Percentiles rank a stretch among this genome's conserved stretches.
Conservation (phyloP, 1,284 basidiomycete genomes). For the Singerocomus rubriflavus region DNA sequence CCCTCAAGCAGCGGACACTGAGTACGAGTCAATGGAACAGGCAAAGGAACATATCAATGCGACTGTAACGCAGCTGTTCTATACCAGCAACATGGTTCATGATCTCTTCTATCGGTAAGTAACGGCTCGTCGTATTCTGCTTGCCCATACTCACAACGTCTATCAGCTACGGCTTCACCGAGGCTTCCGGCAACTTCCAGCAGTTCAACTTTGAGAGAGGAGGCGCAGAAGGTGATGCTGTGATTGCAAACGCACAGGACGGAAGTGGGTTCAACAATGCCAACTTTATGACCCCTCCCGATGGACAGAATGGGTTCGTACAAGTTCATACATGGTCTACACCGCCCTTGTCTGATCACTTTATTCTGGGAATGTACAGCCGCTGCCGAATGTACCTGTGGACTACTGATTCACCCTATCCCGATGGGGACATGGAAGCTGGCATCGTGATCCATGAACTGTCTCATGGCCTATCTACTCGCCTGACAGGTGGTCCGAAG, state of each 20-base stretch:
- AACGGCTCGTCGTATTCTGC: conserved; percentile 10
- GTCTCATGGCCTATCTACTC: conserved; percentile 88
- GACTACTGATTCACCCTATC: conserved; percentile 85
- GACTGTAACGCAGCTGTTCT: conserved; percentile 88
- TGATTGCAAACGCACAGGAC: conserved; percentile 94
- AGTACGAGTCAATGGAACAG: conserved; percentile 52
- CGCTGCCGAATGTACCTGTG: conserved; percentile 98
- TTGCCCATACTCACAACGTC: conserved; percentile 6
- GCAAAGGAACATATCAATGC: conserved; percentile 83
- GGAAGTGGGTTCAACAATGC: conserved; percentile 91
- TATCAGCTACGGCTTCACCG: conserved; percentile 81
- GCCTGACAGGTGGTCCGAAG: conserved; percentile 89
- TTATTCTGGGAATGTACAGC: conserved; percentile 46
- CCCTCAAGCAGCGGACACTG: conserved; percentile 48
- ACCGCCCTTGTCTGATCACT: conserved; percentile 15
- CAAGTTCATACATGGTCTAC: neutral
- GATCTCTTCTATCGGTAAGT: conserved; percentile 67
- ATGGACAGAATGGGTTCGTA: conserved; percentile 52
- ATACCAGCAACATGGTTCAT: conserved; percentile 84
- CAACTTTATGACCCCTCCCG: conserved; percentile 81
- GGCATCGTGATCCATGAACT: conserved; percentile 92
- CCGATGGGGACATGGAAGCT: conserved; percentile 93
- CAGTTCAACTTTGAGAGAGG: conserved; percentile 93
- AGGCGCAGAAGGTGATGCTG: conserved; percentile 82
- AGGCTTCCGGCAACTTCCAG: conserved; percentile 94